Evolutionary conservation across 805 yeast species (phyloP).

Genomic region (Myxozyma nipponensis): DNA sequence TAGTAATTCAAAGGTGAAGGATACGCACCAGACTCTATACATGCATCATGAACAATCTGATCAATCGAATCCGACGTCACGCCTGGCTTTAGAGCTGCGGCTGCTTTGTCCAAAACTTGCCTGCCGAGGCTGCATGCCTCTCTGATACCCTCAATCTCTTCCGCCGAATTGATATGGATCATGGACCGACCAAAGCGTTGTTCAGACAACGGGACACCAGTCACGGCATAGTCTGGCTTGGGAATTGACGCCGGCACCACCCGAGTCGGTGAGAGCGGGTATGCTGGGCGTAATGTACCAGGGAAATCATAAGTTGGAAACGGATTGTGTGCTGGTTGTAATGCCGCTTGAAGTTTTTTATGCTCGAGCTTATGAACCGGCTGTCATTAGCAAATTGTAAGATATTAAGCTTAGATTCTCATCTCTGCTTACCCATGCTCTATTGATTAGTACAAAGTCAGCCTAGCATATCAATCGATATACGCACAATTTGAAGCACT

Average conservation of each 20-base stretch:
- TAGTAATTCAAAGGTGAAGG: conserved; percentile 95
- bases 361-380: conserved; percentile 58
- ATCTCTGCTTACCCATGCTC: conserved; percentile 8
- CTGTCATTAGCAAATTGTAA: conserved; percentile 8
- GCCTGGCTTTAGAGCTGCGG: conserved; percentile 78
- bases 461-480: too few species aligned
- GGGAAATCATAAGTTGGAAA: conserved; percentile 74
- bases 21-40: conserved; percentile 82
- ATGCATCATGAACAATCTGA: conserved; percentile 77
- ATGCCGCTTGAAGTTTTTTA: conserved; percentile 14
- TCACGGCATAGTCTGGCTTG: conserved; percentile 76
- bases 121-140: conserved; percentile 73
- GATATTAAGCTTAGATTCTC: neutral
- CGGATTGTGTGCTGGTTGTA: conserved; percentile 63
- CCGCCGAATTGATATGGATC: conserved; percentile 56
- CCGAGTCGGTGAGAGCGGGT: conserved; percentile 75
- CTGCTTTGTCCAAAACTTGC: conserved; percentile 87
- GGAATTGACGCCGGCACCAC: conserved; percentile 65
- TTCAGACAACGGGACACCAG: conserved; percentile 79
- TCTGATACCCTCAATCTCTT: conserved; percentile 70
- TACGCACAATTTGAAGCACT: conserved; percentile 58
- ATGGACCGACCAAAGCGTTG: conserved; percentile 64
- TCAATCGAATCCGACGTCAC: conserved; percentile 92
- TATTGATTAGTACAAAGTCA: neutral
- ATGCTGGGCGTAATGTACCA: conserved; percentile 70